A percentile compares a stretch with the other conserved stretches of the same genome.
Evolutionary conservation across 192 early-diverging fungal species (phyloP).

Genomic region (Kappamyces sp.): DNA sequence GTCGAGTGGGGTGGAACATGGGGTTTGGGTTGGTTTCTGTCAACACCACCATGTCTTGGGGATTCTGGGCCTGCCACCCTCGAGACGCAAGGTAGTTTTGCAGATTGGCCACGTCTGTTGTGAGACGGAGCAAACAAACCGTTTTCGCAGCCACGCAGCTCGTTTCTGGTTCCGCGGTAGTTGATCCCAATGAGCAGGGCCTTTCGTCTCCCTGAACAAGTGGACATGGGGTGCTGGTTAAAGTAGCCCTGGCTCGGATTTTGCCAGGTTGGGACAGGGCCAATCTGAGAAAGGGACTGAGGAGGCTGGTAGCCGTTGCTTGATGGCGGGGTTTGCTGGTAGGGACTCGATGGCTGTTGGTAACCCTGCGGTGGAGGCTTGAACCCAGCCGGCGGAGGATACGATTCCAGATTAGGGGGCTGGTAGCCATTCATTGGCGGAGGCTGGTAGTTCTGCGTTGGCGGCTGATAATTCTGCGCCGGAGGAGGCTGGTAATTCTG

Average conservation of each 20-base stretch:
- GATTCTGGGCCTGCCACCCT: conserved; percentile 50
- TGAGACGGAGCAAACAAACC: neutral
- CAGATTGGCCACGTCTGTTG: conserved; percentile 41
- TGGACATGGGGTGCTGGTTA: conserved; percentile 20
- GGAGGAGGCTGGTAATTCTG: conserved; percentile 15
- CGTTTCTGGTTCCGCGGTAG: conserved; percentile 59
- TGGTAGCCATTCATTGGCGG: neutral
- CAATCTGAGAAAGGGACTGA: no score
- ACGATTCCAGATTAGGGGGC: conserved; percentile 2
- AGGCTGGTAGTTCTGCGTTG: conserved; percentile 16
- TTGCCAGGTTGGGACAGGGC: neutral
- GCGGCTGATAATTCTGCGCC: conserved; percentile 1
- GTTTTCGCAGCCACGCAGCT: conserved; percentile 46
- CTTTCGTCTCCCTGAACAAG: conserved; percentile 27
- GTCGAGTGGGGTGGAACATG: conserved; percentile 21
- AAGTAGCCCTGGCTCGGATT: neutral
- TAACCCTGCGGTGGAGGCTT: conserved; percentile 18
- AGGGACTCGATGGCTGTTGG: conserved; percentile 19
- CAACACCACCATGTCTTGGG: conserved; percentile 50
- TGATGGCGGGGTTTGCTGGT: neutral
- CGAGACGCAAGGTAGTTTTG: conserved; percentile 47
- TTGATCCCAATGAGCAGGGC: conserved; percentile 93
- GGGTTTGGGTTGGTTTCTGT: conserved; percentile 61
- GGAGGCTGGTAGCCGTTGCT: no score
- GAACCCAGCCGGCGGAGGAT: conserved; percentile 13